Evolutionary conservation across 1,139 yeast species (phyloP).

Genomic region (Pneumocystis carinii): DNA sequence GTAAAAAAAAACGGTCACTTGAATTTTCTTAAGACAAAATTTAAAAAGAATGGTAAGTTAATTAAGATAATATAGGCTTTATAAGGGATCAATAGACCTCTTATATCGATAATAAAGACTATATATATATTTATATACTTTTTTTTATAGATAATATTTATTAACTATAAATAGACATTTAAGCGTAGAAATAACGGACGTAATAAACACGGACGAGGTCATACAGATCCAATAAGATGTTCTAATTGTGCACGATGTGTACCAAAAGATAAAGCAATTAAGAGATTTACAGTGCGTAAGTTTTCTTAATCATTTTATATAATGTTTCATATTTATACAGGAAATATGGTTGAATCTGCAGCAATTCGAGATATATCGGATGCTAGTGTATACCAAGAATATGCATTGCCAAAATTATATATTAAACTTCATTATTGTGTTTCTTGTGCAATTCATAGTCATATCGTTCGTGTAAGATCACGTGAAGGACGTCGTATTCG

Average conservation of each 20-base stretch:
- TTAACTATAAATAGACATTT: constrained; percentile 71
- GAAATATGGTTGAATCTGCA: constrained; percentile 99
- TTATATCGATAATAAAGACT: too few relatives aligned
- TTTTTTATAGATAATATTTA: too few relatives aligned
- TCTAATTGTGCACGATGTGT: constrained; percentile 99
- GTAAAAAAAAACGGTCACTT: background rate
- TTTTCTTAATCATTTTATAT: constrained; percentile 54
- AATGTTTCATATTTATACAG: constrained; percentile 98
- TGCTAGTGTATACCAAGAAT: constrained; percentile 98
- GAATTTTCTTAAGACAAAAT: background rate
- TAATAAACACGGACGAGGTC: constrained; percentile 99
- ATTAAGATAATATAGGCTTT: too few relatives aligned
- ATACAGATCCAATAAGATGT: constrained; percentile 99
- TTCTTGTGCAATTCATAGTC: constrained; percentile 99
- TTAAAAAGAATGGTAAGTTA: too few relatives aligned
- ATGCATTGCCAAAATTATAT: constrained; percentile 98
- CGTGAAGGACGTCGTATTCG: constrained; percentile 97
- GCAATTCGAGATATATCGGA: constrained; percentile 77
- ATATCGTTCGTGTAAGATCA: constrained; percentile 99
- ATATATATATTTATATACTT: too few relatives aligned
- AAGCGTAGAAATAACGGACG: constrained; percentile 99
- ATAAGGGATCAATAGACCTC: too few relatives aligned
- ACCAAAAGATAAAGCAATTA: constrained; percentile 40
- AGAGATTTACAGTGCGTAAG: background rate
- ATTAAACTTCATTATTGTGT: constrained; percentile 99